Evolutionary conservation across 192 early-diverging fungal genomes (phyloP), one percentile per base, ranked within the genome.

Genomic region (Rhizophlyctis rosea): DNA sequence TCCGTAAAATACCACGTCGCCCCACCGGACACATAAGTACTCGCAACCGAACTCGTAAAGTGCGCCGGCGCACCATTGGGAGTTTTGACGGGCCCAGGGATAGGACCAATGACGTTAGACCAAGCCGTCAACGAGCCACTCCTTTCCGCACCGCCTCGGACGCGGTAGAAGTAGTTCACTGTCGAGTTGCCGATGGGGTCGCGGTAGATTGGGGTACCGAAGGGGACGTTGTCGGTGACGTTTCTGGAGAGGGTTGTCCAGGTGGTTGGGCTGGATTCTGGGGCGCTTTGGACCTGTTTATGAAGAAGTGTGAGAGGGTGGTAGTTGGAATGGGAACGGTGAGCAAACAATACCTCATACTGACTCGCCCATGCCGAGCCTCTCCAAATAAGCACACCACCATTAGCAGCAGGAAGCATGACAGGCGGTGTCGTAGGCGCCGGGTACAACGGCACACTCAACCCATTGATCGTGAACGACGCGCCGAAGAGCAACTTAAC

Each of bases 281-380:
- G 23, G 3, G 59, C 59, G n/a, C 47, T n/a, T 32, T 61, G 59
- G n/a, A n/a, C n/a, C n/a, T n/a, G n/a, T n/a, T n/a, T n/a, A n/a
- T n/a, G n/a, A n/a, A n/a, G n/a, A n/a, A n/a, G n/a, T n/a, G n/a
- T n/a, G n/a, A n/a, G n/a, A n/a, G n/a, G n/a, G n/a, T n/a, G n/a
- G n/a, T n/a, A n/a, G n/a, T n/a, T n/a, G n/a, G n/a, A n/a, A n/a
- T n/a, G n/a, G n/a, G n/a, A n/a, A n/a, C n/a, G n/a, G n/a, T n/a
- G n/a, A n/a, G n/a, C n/a, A n/a, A n/a, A n/a, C n/a, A n/a, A n/a
- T n/a, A 61, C 59, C 18, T 61, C 47, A 47, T 61, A 61, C 11
- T 31, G 16, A 27, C 29, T 29, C 4, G 59, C 59, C 59, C 59
- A 61, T 2, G 59, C 59, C 2, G 49, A 36, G 13, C 59, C 59